These are phyloP conservation scores for Pythium aquatile DNA, from an alignment of 352 stramenopile species.

Conservation along the genomic window DNA sequence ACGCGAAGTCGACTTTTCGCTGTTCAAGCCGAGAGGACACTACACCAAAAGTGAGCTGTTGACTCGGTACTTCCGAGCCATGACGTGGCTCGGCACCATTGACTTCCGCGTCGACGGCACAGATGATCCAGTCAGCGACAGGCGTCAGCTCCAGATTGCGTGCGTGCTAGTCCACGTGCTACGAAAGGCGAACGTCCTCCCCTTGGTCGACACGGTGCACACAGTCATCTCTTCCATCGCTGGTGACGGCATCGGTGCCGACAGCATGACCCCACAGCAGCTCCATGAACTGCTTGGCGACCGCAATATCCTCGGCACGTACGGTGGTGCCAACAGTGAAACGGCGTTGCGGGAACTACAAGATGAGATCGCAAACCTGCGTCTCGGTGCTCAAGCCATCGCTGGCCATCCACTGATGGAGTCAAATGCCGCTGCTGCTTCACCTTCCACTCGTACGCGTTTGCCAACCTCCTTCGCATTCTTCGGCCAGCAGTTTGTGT, in stretches of 20 bases:
- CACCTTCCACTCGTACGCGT: not conserved
- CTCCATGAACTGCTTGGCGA: conserved; percentile 19
- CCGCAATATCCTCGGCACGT: conserved; percentile 5
- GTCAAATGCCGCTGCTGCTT: conserved; percentile 5
- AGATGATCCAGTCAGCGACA: conserved; percentile 9
- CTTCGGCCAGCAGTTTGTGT: conserved; percentile 30
- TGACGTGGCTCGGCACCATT: conserved; percentile 28
- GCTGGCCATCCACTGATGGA: conserved; percentile 18
- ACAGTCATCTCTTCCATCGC: conserved; percentile 14
- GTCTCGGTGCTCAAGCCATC: conserved; percentile 22
- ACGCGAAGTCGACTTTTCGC: conserved; percentile 28
- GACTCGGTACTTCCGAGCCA: conserved; percentile 21
- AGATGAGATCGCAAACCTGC: conserved; percentile 16
- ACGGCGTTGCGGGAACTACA: conserved; percentile 11
- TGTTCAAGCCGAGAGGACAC: conserved; percentile 32
- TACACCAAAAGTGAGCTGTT: conserved; percentile 25
- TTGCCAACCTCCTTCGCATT: conserved; percentile 24
- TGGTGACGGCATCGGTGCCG: conserved; percentile 17
- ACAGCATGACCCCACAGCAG: conserved; percentile 26
- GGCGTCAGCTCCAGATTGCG: conserved; percentile 26
- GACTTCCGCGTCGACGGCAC: conserved; percentile 30
- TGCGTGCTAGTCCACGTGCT: conserved; percentile 22
- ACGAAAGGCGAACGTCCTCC: conserved; percentile 9
- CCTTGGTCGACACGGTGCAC: conserved; percentile 7
- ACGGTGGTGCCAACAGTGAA: conserved; percentile 4